phyloP scores from a whole-genome alignment of 2,329 filamentous ascomycete genomes.

The Apiospora arundinis region DNA sequence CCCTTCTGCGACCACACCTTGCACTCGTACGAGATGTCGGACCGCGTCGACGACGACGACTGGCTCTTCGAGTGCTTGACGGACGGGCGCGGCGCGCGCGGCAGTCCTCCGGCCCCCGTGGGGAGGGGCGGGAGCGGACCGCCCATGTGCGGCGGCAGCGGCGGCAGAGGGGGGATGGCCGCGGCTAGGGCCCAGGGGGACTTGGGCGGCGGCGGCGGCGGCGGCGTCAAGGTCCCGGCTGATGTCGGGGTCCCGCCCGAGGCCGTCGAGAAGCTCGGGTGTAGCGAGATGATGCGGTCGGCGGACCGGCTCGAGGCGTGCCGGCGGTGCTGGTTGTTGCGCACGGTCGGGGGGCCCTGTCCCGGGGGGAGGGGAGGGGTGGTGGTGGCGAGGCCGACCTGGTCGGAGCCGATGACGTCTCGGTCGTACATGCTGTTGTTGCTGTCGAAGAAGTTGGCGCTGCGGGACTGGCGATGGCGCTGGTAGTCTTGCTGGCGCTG shows the following conservation, averaged over 20 bases:
- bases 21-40: constrained; percentile 8
- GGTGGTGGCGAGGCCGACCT: not conserved
- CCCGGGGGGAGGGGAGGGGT: not conserved
- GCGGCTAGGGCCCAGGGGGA: not conserved
- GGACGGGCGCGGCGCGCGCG: not conserved
- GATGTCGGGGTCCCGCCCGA: not conserved
- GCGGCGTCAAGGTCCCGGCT: not conserved
- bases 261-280: not conserved
- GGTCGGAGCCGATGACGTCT: not conserved
- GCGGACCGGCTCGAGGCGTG: not conserved
- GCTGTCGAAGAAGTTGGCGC: not conserved
- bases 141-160: not conserved
- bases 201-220: constrained; percentile 8
- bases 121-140: not conserved
- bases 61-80: not conserved
- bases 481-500: not conserved
- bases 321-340: not conserved
- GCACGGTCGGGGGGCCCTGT: not conserved
- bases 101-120: not conserved
- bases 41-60: constrained; percentile 8
- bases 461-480: constrained; percentile 1
- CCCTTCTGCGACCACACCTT: not conserved
- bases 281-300: constrained; percentile 9
- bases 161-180: not conserved
- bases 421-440: not conserved